Conservation (phyloP, 805 yeast species). For the Teunomyces funiuensis region DNA sequence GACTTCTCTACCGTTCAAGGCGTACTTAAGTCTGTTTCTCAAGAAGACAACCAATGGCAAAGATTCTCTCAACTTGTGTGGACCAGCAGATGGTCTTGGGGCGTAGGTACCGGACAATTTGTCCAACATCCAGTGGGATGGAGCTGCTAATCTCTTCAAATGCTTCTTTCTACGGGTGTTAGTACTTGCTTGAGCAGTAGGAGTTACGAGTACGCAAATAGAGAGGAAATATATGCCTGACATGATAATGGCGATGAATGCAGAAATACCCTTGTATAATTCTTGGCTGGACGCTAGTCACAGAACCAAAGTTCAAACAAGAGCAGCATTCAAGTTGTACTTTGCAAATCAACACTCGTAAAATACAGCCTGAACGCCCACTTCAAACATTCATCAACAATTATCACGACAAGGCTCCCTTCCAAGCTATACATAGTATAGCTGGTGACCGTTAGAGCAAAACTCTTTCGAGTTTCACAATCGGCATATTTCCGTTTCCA, state of each 20-base stretch:
- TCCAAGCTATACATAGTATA: slow-evolving; percentile 29
- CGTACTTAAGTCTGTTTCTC: slow-evolving; percentile 36
- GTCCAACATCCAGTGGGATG: slow-evolving; percentile 99
- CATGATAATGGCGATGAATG: not conserved
- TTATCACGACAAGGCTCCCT: slow-evolving; percentile 53
- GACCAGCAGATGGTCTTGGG: slow-evolving; percentile 99
- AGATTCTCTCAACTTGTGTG: slow-evolving; percentile 64
- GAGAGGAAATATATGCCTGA: not conserved
- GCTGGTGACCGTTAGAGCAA: slow-evolving; percentile 21
- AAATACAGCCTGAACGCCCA: slow-evolving; percentile 2
- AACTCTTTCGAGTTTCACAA: slow-evolving; percentile 10
- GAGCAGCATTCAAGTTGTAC: not conserved
- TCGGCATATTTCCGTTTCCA: slow-evolving; percentile 20
- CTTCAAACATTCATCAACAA: slow-evolving; percentile 17
- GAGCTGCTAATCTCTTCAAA: slow-evolving; percentile 99
- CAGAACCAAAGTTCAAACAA: not conserved
- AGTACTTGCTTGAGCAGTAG: slow-evolving; percentile 16
- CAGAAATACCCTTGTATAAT: not conserved
- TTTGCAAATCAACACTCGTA: not conserved
- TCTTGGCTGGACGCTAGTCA: too few relatives aligned
- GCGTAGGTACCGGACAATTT: slow-evolving; percentile 99
- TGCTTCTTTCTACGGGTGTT: slow-evolving; percentile 81
- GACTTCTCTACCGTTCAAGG: slow-evolving; percentile 36
- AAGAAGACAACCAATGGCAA: slow-evolving; percentile 32
- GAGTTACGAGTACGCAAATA: slow-evolving; percentile 4